A percentile compares a stretch with the other conserved stretches of the same genome.
Evolutionary conservation across 805 yeast genomes (phyloP).

Genomic region (Metschnikowia peoriensis): DNA sequence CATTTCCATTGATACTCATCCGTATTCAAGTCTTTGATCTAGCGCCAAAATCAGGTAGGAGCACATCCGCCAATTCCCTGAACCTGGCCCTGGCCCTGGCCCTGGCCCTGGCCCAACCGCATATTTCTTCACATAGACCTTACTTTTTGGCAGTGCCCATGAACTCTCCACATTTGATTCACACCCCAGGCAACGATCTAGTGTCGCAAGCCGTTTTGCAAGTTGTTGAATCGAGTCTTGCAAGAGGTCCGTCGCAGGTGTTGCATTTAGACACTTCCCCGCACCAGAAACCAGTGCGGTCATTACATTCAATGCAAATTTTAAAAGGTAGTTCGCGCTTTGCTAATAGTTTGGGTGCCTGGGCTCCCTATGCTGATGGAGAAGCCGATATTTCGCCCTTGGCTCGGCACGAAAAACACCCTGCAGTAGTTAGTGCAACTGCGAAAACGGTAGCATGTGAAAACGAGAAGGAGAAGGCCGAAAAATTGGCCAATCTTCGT

Average conservation of each 20-base stretch:
- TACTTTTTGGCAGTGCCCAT: constrained; percentile 65
- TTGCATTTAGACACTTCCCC: constrained; percentile 36
- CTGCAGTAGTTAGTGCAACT: constrained; percentile 23
- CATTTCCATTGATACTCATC: constrained; percentile 55
- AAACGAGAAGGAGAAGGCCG: constrained; percentile 23
- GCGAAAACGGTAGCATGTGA: constrained; percentile 7
- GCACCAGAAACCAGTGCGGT: constrained; percentile 36
- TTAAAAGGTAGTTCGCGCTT: constrained; percentile 62
- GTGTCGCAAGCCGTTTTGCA: constrained; percentile 57
- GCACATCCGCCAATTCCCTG: too few relatives aligned
- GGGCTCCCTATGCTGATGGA: constrained; percentile 73
- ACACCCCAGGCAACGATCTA: constrained; percentile 43
- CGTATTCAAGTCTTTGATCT: constrained; percentile 69
- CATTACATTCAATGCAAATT: constrained; percentile 56
- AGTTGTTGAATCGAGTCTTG: constrained; percentile 53
- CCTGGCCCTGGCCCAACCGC: constrained; percentile 25
- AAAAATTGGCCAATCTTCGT: constrained; percentile 49
- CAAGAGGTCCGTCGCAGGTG: constrained; percentile 44
- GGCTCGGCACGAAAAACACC: constrained; percentile 43
- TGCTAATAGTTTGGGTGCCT: constrained; percentile 61
- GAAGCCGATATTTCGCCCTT: constrained; percentile 65
- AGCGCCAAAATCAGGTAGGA: constrained; percentile 12
- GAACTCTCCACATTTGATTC: constrained; percentile 65
- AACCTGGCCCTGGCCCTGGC: background rate
- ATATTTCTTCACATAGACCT: constrained; percentile 55